Base-by-base conservation (phyloP, 75 land plant species). In the Adiantum capillusveneris region DNA sequence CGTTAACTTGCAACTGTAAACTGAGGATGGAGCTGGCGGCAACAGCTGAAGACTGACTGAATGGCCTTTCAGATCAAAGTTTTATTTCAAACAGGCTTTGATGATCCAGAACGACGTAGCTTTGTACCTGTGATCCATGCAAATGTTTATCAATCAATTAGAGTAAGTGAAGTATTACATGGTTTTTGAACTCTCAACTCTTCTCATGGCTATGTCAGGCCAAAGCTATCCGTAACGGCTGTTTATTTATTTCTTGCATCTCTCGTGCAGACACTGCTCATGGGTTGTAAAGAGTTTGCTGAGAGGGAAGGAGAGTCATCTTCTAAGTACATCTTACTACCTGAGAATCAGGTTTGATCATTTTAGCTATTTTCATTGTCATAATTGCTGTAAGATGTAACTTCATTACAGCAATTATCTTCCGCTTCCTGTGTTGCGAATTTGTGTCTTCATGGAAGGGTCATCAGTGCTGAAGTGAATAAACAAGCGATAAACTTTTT, bases 71-170 rank as follows among this genome's bases (percentile, higher is more conserved):
- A 91, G 97, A 91, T 91, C 54, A 91, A 80, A 59, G 77, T 91
- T 63, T 59, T 91, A 56, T 91, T 79, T 62, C 83, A 84, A 60
- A 75, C 83, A 51, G 93, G 88, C 6, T 91, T 84, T 72, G 82
- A 77, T 66, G 93, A 84, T 65, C 69, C 71, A 29, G 97, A 91
- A 63, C 77, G 75, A n/a, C 67, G 68, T 66, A 78, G 81, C 64
- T 91, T 79, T 53, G 78, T 56, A 45, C 54, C 81, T 61, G 93
- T 91, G 62, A 77, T 91, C 60, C 93, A 91, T 74, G 93, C 93
- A 45, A 91, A 91, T 67, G 86, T 84, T 12, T 91, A 75, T 72
- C 97, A 91, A 79, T 77, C 93, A 64, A 82, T 87, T 61, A 87
- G 83, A 79, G 97, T 91, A 87, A 43, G 96, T 67, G 70, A 65